Percentiles rank a stretch among this genome's conserved stretches.
Conservation (phyloP, 768 basidiomycete genomes). For the Psilocybe cyanescens region DNA sequence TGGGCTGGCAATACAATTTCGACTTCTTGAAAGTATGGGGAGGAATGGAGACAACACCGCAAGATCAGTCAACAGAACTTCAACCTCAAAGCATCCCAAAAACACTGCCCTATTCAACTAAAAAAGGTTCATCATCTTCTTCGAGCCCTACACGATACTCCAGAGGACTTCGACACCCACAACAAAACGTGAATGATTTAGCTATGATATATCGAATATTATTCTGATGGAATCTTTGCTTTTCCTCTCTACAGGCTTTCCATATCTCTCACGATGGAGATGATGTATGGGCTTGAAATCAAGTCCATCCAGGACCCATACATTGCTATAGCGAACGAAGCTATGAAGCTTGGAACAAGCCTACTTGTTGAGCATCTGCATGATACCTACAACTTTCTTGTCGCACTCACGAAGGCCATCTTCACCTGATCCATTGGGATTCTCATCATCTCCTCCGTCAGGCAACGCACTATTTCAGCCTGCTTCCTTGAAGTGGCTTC, state of each 20-base stretch:
- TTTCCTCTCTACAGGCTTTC: constrained; percentile 2
- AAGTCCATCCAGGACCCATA: constrained; percentile 14
- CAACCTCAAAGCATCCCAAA: constrained; percentile 7
- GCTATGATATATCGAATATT: too few relatives aligned
- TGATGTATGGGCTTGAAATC: constrained; percentile 23
- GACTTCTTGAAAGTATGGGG: constrained; percentile 35
- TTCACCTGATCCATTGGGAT: too few relatives aligned
- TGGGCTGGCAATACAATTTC: constrained; percentile 39
- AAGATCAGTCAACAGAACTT: constrained; percentile 40
- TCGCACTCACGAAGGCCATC: too few relatives aligned
- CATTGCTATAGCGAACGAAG: constrained; percentile 31
- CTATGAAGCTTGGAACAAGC: constrained; percentile 24
- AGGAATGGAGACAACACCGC: constrained; percentile 39
- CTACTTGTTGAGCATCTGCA: too few relatives aligned
- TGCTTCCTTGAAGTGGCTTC: too few relatives aligned
- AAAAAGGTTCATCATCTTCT: constrained; percentile 35
- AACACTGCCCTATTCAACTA: constrained; percentile 31
- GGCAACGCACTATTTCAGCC: too few relatives aligned
- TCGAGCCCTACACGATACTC: constrained; percentile 1
- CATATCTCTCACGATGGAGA: constrained; percentile 17
- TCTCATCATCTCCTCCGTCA: too few relatives aligned
- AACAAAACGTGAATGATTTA: neutral
- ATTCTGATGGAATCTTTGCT: too few relatives aligned
- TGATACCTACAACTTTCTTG: too few relatives aligned
- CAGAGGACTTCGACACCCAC: neutral